A percentile compares a stretch with the other conserved stretches of the same genome.
Conservation (phyloP, 257 asterid genomes). For the Primulina eburnea region DNA sequence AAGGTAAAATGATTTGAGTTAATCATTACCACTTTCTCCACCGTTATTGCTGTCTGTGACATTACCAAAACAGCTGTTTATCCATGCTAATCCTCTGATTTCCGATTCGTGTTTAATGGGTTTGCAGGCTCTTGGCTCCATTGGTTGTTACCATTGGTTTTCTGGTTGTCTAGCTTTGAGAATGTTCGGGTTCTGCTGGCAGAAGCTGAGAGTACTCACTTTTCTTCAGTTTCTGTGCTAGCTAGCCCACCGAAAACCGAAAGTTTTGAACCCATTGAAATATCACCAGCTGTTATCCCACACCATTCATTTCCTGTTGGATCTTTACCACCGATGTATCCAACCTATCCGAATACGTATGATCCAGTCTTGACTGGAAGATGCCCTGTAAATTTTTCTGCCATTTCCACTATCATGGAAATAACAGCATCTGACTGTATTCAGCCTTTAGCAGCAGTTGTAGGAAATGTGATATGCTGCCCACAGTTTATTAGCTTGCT, state of each 20-base stretch:
- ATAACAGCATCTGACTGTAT: conserved; percentile 92
- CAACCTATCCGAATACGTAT: conserved; percentile 76
- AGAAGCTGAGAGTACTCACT: conserved; percentile 32
- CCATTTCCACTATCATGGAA: conserved; percentile 65
- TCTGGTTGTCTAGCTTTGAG: conserved; percentile 68
- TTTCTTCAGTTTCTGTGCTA: conserved; percentile 46
- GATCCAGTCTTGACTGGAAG: conserved; percentile 90
- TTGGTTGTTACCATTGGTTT: conserved; percentile 48
- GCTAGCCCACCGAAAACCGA: conserved; percentile 72
- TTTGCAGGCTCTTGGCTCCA: conserved; percentile 67
- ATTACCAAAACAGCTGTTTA: not conserved
- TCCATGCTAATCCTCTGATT: not conserved
- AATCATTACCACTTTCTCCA: not conserved
- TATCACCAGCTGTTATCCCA: conserved; percentile 85
- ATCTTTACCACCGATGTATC: conserved; percentile 88
- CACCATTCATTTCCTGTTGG: conserved; percentile 60
- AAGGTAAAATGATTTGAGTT: too few species aligned
- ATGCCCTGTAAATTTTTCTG: conserved; percentile 88
- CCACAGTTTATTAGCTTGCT: conserved; percentile 92
- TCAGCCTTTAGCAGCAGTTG: conserved; percentile 72
- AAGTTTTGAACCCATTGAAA: conserved; percentile 80
- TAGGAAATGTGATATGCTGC: conserved; percentile 92
- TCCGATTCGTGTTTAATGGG: conserved; percentile 16
- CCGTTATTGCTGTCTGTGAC: conserved; percentile 1
- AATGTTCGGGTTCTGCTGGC: conserved; percentile 46